A percentile compares a stretch with the other conserved stretches of the same genome.
Evolutionary conservation across 2,329 filamentous ascomycete species (phyloP).

Genomic region (Diplodia corticola): DNA sequence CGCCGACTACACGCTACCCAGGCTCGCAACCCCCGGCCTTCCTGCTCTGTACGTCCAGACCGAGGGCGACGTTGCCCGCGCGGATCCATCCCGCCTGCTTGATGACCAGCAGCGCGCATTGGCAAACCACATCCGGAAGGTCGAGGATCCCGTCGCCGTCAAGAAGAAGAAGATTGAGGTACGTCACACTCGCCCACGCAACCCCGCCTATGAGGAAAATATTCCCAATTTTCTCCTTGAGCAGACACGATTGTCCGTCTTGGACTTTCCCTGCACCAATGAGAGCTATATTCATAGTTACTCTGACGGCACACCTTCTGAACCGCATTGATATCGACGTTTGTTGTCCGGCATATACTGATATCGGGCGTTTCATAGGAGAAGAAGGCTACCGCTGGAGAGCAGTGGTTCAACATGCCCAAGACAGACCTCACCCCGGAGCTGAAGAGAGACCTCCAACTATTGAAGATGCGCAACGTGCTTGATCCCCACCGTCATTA

Average conservation of each 20-base stretch:
- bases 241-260: conserved; percentile 75
- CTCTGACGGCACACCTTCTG: conserved; percentile 57
- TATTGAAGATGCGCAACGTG: conserved; percentile 84
- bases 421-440: conserved; percentile 81
- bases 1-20: conserved; percentile 49
- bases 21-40: conserved; percentile 49
- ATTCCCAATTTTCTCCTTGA: conserved; percentile 68
- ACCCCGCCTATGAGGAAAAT: conserved; percentile 69
- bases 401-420: conserved; percentile 85
- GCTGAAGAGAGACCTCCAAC: conserved; percentile 83
- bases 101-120: conserved; percentile 50
- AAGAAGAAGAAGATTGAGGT: conserved; percentile 55
- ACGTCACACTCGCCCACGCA: conserved; percentile 33
- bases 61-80: conserved; percentile 53
- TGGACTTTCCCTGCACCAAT: conserved; percentile 73
- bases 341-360: conserved; percentile 10
- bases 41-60: conserved; percentile 57
- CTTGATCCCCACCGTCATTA: conserved; percentile 88
- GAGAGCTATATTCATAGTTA: conserved; percentile 75
- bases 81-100: conserved; percentile 55
- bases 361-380: conserved; percentile 39
- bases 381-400: conserved; percentile 69
- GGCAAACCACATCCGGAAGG: conserved; percentile 52
- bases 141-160: conserved; percentile 54
- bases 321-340: neutral